Conservation (phyloP, 2,329 filamentous ascomycete species). For the Fusarium sp. region DNA sequence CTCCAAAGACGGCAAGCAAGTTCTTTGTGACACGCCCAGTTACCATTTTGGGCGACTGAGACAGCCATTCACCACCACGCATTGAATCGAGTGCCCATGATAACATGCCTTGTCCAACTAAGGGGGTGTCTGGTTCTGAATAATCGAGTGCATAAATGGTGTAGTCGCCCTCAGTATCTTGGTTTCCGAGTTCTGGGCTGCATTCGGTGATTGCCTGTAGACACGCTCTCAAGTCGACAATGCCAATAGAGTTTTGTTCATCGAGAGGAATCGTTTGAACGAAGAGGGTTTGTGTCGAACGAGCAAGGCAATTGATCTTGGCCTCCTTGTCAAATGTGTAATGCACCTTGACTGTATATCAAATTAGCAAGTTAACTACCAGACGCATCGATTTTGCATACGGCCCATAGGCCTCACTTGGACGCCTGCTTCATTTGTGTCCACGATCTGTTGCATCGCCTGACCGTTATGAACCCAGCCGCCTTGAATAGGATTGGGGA, state of each 20-base stretch:
- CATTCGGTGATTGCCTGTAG: slow-evolving; percentile 79
- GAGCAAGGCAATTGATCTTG: slow-evolving; percentile 88
- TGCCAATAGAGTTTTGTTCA: slow-evolving; percentile 81
- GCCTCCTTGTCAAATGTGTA: slow-evolving; percentile 94
- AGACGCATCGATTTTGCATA: slow-evolving; percentile 53
- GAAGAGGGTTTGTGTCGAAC: slow-evolving; percentile 80
- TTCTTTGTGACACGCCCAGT: slow-evolving; percentile 93
- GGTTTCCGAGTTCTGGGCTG: slow-evolving; percentile 83
- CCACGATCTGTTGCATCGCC: slow-evolving; percentile 42
- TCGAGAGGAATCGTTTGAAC: slow-evolving; percentile 85
- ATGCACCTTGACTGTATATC: slow-evolving; percentile 83
- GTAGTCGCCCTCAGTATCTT: slow-evolving; percentile 83
- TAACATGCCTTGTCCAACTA: slow-evolving; percentile 95
- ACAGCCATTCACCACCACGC: slow-evolving; percentile 48
- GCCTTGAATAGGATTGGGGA: slow-evolving; percentile 45
- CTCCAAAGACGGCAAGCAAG: slow-evolving; percentile 82
- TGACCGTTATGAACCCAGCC: slow-evolving; percentile 46
- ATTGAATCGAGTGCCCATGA: slow-evolving; percentile 76
- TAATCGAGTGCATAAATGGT: slow-evolving; percentile 98
- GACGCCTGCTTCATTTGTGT: slow-evolving; percentile 58
- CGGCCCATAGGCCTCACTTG: slow-evolving; percentile 73
- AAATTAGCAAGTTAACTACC: slow-evolving; percentile 30
- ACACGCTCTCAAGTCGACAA: slow-evolving; percentile 88
- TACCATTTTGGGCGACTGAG: slow-evolving; percentile 75
- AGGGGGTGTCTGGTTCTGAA: slow-evolving; percentile 90